Evolutionary conservation across 352 stramenopile species (phyloP), one percentile per base, ranked within the genome.

Genomic region (Phytophthora hybrid): DNA sequence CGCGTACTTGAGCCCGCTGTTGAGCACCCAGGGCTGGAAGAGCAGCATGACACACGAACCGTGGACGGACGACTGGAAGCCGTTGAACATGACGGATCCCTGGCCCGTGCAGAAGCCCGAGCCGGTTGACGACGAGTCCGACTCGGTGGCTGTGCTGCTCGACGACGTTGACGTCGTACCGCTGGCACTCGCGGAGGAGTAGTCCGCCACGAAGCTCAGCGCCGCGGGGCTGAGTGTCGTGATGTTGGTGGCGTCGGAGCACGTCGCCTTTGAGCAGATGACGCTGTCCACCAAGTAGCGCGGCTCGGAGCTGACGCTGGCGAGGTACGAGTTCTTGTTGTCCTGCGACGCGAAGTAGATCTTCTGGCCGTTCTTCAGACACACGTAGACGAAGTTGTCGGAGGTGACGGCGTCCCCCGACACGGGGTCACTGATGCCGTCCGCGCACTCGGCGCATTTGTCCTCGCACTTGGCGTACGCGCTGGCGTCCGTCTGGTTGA

Each of bases 31-130:
- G 32, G 88, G 83, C 41, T 85, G 78, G 75, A 95, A 95, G 59
- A 95, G 88, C 41, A 95, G 77, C 63, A 85, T 78, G 53, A 91
- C 81, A 58, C 88, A 95, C 44, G 84, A 87, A 44, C 84, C 87
- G 72, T 91, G 79, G 57, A 92, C 88, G 16, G 85, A 87, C 63
- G 81, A 84, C 71, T 92, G 85, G 72, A 95, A 95, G 41, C 88
- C 88, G 59, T 93, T 92, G 61, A 94, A 93, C 88, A 95, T 95
- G 51, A 91, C 84, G 4, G 88, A 91, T 23, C 86, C 86, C 71
- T 87, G 80, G 61, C 84, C 86, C 26, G 82, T 79, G 65, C 86
- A 93, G 47, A 93, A 93, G 41, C 64, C 70, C 10, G 73, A 75
- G 69, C 51, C 74, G 9, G 69, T 74, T 3, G 70, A 79, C 5